These are phyloP conservation scores for Chlorella sp. DNA, from an alignment of 139 green algal species.

Conservation along the genomic window DNA sequence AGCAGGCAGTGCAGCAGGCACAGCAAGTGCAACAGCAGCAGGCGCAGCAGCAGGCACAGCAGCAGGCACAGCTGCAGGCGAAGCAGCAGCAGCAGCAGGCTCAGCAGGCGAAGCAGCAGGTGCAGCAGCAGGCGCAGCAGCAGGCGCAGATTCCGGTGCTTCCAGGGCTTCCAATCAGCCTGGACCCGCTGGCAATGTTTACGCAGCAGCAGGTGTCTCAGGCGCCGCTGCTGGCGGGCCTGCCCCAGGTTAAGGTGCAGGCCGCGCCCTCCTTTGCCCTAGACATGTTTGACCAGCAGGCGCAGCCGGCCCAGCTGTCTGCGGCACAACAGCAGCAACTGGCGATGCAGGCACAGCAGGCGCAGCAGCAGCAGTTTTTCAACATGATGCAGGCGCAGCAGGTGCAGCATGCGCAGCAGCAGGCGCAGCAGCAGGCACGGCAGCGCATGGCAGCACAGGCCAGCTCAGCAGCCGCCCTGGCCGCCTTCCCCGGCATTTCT, in stretches of 20 bases:
- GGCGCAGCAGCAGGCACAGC: too few species aligned
- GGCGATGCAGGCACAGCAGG: not conserved
- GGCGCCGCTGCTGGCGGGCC: not conserved
- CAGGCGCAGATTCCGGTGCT: not conserved
- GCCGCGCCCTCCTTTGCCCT: constrained; percentile 10
- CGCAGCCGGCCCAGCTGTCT: not conserved
- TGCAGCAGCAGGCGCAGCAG: too few species aligned
- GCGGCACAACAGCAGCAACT: not conserved
- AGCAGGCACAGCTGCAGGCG: constrained; percentile 6
- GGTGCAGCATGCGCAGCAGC: not conserved
- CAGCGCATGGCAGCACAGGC: not conserved
- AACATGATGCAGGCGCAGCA: constrained; percentile 17
- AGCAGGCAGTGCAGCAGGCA: too few species aligned
- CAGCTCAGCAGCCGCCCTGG: not conserved
- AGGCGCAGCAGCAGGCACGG: not conserved
- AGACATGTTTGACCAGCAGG: constrained; percentile 24
- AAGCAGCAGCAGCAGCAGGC: too few species aligned
- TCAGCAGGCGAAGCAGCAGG: too few species aligned
- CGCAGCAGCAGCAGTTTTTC: constrained; percentile 15
- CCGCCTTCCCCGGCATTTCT: not conserved
- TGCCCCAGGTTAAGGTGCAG: not conserved
- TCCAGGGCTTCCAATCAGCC: too few species aligned
- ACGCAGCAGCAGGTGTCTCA: not conserved
- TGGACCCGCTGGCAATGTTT: not conserved
- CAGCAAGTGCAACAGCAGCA: too few species aligned